Percentiles rank a stretch among this genome's conserved stretches.
Conservation (phyloP, 352 stramenopile genomes). For the Globisporangium emineosum region DNA sequence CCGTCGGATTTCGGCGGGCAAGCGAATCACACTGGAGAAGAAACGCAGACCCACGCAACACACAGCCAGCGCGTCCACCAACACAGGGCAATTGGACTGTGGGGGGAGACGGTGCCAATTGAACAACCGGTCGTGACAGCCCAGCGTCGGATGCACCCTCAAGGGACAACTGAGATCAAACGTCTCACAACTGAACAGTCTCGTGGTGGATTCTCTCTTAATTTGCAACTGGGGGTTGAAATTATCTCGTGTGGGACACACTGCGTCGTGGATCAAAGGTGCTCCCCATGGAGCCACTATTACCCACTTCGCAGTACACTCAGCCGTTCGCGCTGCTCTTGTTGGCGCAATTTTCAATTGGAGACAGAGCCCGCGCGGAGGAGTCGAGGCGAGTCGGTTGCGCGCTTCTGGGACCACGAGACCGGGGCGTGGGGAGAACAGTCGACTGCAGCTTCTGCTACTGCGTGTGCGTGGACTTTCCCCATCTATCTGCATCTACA, state of each 20-base stretch:
- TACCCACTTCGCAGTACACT: background rate
- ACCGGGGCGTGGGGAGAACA: background rate
- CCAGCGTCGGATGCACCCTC: background rate
- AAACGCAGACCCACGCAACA: background rate
- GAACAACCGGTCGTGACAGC: background rate
- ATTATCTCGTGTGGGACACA: background rate
- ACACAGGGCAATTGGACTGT: constrained; percentile 1
- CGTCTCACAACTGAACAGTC: background rate
- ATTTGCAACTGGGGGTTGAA: background rate
- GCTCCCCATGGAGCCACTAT: background rate
- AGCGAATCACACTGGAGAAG: constrained; percentile 3
- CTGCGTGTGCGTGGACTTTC: background rate
- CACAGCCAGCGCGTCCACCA: constrained; percentile 6
- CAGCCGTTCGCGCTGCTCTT: background rate
- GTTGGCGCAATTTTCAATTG: background rate
- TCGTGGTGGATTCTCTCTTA: background rate
- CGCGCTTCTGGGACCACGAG: background rate
- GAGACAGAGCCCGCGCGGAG: background rate
- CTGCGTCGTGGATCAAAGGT: background rate
- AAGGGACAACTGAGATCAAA: background rate
- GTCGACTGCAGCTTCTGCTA: background rate
- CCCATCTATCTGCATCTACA: background rate
- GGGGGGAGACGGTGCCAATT: constrained; percentile 2
- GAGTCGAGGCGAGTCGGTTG: background rate
- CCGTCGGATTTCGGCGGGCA: constrained; percentile 6